A percentile compares a stretch with the other conserved stretches of the same genome.
phyloP scores from a whole-genome alignment of 768 basidiomycete genomes.

The Rhodotorula kratochvilovae region DNA sequence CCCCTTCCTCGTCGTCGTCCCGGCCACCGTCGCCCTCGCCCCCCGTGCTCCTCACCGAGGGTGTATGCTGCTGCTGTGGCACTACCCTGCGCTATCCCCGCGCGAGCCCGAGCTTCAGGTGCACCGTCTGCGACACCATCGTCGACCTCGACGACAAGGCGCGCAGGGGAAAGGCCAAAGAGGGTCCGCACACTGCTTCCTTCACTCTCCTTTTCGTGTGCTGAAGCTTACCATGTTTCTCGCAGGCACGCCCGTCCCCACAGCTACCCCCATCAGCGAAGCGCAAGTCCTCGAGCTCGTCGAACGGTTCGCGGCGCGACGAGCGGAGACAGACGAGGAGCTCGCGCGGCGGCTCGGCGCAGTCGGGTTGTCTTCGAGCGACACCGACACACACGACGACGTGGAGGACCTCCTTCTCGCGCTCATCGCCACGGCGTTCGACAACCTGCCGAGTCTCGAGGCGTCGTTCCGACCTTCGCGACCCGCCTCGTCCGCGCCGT shows the following conservation, averaged over 20 bases:
- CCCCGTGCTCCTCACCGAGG: constrained; percentile 4
- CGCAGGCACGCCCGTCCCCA: not conserved
- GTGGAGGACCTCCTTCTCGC: constrained; percentile 6
- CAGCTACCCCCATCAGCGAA: not conserved
- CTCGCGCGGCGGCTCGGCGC: not conserved
- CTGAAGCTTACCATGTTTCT: not conserved
- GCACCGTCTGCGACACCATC: constrained; percentile 13
- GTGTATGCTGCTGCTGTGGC: constrained; percentile 22
- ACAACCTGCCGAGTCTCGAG: constrained; percentile 19
- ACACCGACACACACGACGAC: not conserved
- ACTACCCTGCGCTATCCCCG: constrained; percentile 8
- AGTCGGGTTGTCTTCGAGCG: not conserved
- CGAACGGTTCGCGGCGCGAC: not conserved
- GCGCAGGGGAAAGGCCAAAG: not conserved
- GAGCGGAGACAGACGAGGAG: not conserved
- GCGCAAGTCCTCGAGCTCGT: not conserved
- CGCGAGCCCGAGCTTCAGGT: constrained; percentile 1
- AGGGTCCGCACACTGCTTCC: not conserved
- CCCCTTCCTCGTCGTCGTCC: not conserved
- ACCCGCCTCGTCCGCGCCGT: not conserved
- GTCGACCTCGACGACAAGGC: constrained; percentile 7
- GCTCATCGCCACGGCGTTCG: not conserved
- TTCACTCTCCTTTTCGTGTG: not conserved
- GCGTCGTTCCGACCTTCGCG: not conserved
- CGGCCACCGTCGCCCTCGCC: not conserved